phyloP scores from a whole-genome alignment of 2,329 filamentous ascomycete genomes.

The Stachybotrys chartarum region DNA sequence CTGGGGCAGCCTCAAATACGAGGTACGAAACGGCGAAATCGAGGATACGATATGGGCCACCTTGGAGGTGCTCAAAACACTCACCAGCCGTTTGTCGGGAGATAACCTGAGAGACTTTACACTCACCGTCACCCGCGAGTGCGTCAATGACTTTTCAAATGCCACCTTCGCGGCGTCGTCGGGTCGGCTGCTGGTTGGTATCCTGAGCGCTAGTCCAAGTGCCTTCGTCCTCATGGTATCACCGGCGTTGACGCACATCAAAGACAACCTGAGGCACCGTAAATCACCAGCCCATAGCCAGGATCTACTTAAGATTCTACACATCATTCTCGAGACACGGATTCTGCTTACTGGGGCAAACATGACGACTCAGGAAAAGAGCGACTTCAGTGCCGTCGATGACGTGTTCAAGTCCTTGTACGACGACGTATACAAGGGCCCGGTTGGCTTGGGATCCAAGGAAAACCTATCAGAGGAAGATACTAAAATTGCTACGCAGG shows the following conservation, averaged over 20 bases:
- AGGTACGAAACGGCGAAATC: conserved; percentile 54
- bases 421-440: conserved; percentile 32
- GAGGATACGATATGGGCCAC: conserved; percentile 51
- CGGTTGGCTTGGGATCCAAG: conserved; percentile 23
- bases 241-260: conserved; percentile 40
- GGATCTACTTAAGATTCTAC: conserved; percentile 44
- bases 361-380: conserved; percentile 26
- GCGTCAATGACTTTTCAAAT: conserved; percentile 45
- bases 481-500: conserved; percentile 32
- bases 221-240: conserved; percentile 42
- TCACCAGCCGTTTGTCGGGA: conserved; percentile 37
- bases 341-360: conserved; percentile 27
- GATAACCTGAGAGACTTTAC: conserved; percentile 38
- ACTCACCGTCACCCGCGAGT: conserved; percentile 43
- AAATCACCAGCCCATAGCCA: conserved; percentile 42
- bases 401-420: conserved; percentile 33
- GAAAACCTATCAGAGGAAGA: conserved; percentile 26
- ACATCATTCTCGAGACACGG: conserved; percentile 42
- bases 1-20: conserved; percentile 56
- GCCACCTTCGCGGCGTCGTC: conserved; percentile 44
- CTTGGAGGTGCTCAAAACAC: conserved; percentile 43
- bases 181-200: conserved; percentile 43
- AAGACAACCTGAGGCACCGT: conserved; percentile 41
- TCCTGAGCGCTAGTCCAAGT: conserved; percentile 38
- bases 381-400: conserved; percentile 27